phyloP scores from a whole-genome alignment of 148 eudicot species.

The Silene latifolia region DNA sequence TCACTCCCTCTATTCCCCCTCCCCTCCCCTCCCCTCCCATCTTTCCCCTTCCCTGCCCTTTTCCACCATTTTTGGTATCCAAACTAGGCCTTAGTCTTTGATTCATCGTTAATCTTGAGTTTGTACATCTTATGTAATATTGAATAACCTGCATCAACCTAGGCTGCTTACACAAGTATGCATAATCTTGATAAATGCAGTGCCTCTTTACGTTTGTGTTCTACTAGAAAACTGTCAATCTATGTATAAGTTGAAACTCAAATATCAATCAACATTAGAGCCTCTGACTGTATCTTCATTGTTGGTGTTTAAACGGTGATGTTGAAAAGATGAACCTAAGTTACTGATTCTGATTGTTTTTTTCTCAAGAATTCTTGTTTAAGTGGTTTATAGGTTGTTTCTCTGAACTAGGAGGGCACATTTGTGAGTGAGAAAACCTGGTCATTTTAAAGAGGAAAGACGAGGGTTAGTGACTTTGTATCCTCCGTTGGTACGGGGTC shows the following conservation, averaged over 20 bases:
- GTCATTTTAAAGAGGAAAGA: not conserved
- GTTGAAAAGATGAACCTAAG: not conserved
- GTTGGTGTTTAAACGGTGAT: not conserved
- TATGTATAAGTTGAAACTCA: not conserved
- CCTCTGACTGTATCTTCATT: not conserved
- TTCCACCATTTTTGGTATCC: no score
- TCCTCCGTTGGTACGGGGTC: not conserved
- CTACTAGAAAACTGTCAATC: not conserved
- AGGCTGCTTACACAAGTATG: not conserved
- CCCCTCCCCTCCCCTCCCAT: no score
- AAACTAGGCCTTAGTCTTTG: not conserved
- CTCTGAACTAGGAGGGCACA: not conserved
- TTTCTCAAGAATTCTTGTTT: not conserved
- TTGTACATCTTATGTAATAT: not conserved
- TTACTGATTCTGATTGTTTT: not conserved
- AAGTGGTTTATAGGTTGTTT: not conserved
- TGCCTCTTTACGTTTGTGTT: not conserved
- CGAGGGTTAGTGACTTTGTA: not conserved
- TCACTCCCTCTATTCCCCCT: no score
- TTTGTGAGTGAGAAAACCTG: not conserved
- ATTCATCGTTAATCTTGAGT: not conserved
- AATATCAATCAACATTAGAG: not conserved
- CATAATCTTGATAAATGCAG: no score
- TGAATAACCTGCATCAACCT: not conserved
- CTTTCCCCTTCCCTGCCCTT: no score